A percentile compares a stretch with the other conserved stretches of the same genome.
These are phyloP conservation scores for Claviceps pazoutovae DNA, from an alignment of 2,329 filamentous ascomycete genomes.

Conservation along the genomic window DNA sequence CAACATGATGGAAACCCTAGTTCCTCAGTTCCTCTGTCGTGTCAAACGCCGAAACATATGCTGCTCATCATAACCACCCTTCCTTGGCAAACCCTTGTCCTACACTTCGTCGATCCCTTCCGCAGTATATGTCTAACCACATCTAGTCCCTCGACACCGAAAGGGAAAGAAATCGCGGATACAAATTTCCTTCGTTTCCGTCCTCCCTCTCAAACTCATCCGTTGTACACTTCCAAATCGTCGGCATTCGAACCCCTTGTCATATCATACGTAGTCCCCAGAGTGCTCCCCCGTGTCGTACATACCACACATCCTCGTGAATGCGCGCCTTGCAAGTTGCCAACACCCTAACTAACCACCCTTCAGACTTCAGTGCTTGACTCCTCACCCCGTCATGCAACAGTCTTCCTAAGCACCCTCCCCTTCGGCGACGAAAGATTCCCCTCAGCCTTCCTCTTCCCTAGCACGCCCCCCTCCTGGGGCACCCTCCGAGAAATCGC, in stretches of 20 bases:
- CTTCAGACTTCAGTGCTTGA: conserved; percentile 18
- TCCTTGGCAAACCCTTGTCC: no score
- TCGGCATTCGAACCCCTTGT: not conserved
- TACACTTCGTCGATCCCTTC: no score
- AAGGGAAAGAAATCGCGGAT: not conserved
- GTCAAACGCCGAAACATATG: conserved; percentile 2
- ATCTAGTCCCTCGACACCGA: not conserved
- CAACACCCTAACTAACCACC: no score
- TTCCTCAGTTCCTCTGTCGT: not conserved
- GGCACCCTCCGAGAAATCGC: conserved; percentile 36
- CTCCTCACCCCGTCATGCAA: no score
- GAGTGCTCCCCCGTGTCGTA: no score
- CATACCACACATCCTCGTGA: no score
- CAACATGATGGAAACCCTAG: not conserved
- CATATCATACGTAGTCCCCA: conserved; percentile 7
- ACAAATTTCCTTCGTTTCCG: no score
- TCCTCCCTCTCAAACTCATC: not conserved
- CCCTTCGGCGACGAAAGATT: conserved; percentile 25
- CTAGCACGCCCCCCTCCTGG: conserved; percentile 42
- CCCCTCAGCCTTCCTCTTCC: conserved; percentile 64
- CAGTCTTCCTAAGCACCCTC: conserved; percentile 18
- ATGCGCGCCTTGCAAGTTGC: no score
- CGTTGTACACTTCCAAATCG: not conserved
- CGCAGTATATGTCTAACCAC: no score
- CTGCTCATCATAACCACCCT: not conserved